Evolutionary conservation across 2,329 filamentous ascomycete genomes (phyloP), one percentile per base, ranked within the genome.

Genomic region (Colletotrichum coccodes): DNA sequence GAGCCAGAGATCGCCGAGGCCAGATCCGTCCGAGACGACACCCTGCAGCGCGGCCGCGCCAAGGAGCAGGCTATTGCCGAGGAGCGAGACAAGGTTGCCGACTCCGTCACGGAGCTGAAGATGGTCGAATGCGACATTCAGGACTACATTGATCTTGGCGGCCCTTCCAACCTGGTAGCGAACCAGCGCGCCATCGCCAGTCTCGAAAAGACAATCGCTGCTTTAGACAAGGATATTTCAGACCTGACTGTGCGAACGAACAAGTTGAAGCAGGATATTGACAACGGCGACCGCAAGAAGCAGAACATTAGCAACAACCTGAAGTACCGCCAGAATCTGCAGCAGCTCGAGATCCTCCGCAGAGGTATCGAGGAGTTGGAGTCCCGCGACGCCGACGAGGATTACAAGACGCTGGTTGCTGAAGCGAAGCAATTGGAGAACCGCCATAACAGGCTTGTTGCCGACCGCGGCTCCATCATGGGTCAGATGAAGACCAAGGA

Each of bases 301-400:
- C 92, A 93, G 74, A 94, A 93, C 71, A 97, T 99, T 73, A 86
- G 86, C 26, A 94, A 98, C 77, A 99, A 99, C 75, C 83, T 98
- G 59, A 91, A 91, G 71, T 97, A 94, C 78, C 92, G 96, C 66
- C 91, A 92, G 76, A 91, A 93, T 70, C 85, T 90, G 64, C 87
- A 90, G 62, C 86, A 91, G 42, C 85, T 98, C 2, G 86, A 93
- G 47, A 83, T 83, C 4, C 86, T 98, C 7, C 83, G 88, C 62
- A 78, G 79, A 21, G 92, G 96, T 69, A 95, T 99, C 71, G 79
- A 83, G 46, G 88, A 93, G 68, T 86, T 99, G 6, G 90, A 95
- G 78, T 86, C 87, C 12, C 91, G 94, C 71, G 93, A 96, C 76
- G 94, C 94, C 1, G 91, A 93, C 71, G 92, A 92, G 49, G 94